Conservation (phyloP, 1,284 basidiomycete genomes). For the Cutaneotrichosporon cutaneum region DNA sequence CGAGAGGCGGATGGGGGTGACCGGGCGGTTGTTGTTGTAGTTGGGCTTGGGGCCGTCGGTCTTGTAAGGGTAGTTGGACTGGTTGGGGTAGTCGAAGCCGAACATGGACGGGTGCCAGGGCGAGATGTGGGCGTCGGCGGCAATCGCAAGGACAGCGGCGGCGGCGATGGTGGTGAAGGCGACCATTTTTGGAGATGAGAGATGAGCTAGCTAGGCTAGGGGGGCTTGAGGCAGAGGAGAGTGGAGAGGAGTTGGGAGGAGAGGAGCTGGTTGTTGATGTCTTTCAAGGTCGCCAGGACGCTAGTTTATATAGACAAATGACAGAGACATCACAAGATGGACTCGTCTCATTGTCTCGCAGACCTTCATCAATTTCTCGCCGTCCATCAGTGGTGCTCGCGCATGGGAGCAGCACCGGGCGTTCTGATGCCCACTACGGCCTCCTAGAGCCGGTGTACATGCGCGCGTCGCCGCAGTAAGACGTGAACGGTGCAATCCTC, state of each 20-base stretch:
- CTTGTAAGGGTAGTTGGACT: slow-evolving; percentile 10
- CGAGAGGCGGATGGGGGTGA: slow-evolving; percentile 9
- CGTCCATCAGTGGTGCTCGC: background rate
- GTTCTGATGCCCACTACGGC: too few relatives aligned
- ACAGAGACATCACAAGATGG: background rate
- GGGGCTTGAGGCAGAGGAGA: background rate
- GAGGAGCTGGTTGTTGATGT: background rate
- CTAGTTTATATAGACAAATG: slow-evolving; percentile 2
- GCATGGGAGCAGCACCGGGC: too few relatives aligned
- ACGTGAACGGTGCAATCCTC: background rate
- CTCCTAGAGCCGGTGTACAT: too few relatives aligned
- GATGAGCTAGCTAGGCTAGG: background rate
- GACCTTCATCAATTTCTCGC: background rate
- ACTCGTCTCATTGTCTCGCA: background rate
- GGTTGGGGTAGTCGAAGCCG: slow-evolving; percentile 11
- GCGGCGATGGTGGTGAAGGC: slow-evolving; percentile 1
- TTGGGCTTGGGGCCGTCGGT: background rate
- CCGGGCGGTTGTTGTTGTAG: slow-evolving; percentile 6
- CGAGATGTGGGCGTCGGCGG: slow-evolving; percentile 11
- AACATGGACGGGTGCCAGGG: slow-evolving; percentile 19
- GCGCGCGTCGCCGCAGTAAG: too few relatives aligned
- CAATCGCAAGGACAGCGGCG: background rate
- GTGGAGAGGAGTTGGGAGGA: background rate
- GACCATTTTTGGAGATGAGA: background rate
- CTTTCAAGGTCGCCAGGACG: background rate